These are phyloP conservation scores for Hypsizygus ulmarius DNA, from an alignment of 1,284 basidiomycete genomes.

Conservation along the genomic window DNA sequence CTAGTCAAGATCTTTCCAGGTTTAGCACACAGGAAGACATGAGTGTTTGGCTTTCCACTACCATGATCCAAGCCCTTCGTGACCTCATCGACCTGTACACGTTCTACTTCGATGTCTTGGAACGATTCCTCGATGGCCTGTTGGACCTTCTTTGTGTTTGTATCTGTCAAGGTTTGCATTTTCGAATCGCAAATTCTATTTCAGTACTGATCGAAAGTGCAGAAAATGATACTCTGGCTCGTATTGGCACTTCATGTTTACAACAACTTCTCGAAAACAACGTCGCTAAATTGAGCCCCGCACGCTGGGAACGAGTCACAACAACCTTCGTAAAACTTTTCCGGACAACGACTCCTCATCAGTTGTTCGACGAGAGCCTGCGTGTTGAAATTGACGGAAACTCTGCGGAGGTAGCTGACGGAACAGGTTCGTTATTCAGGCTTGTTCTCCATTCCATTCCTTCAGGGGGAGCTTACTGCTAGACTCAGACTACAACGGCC, in stretches of 20 bases:
- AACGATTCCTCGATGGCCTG: conserved; percentile 87
- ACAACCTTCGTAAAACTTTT: conserved; percentile 95
- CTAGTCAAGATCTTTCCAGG: conserved; percentile 84
- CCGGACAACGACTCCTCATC: conserved; percentile 96
- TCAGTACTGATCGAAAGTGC: conserved; percentile 14
- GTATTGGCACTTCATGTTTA: conserved; percentile 97
- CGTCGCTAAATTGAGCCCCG: conserved; percentile 80
- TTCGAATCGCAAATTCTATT: neutral
- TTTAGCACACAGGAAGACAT: conserved; percentile 98
- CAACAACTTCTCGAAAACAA: conserved; percentile 97
- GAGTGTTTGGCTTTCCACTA: conserved; percentile 99
- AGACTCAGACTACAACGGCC: conserved; percentile 55
- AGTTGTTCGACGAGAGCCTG: conserved; percentile 90
- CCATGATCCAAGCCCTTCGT: conserved; percentile 97
- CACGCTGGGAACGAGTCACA: conserved; percentile 91
- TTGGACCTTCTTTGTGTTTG: conserved; percentile 94
- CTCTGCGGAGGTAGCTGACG: conserved; percentile 54
- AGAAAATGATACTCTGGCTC: conserved; percentile 98
- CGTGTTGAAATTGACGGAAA: conserved; percentile 75
- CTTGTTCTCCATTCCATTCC: conserved; percentile 1
- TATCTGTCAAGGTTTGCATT: conserved; percentile 88
- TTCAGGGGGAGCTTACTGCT: conserved; percentile 12
- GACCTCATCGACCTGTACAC: conserved; percentile 97
- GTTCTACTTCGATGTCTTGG: conserved; percentile 91
- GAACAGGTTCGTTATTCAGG: conserved; percentile 38